Evolutionary conservation across 2,329 filamentous ascomycete species (phyloP), one percentile per base, ranked within the genome.

Genomic region (Diplodia mutila): DNA sequence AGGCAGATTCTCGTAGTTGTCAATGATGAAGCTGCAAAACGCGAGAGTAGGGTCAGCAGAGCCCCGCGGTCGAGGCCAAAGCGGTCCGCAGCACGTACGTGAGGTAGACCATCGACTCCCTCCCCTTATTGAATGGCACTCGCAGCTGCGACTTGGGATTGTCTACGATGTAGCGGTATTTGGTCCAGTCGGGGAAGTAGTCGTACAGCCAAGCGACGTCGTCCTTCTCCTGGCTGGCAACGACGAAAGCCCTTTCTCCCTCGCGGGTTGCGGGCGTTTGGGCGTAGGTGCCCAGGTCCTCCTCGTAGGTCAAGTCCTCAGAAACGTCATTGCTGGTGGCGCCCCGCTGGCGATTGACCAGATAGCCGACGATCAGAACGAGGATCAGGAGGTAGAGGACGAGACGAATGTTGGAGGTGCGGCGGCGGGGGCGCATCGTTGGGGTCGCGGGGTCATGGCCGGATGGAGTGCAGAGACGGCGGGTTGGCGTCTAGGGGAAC

Each of bases 21-120:
- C 77, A 66, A 80, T 79, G 25, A 82, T 81, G 69, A 78, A 81
- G 23, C 80, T 81, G 39, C 27, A 14, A 3, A 16, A n/a, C 9
- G 18, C 32, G 6, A 14, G 18, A 12, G 27, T 16, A 51, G 14
- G 25, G 59, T 63, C 29, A 63, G 59, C 59, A 14, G 11, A n/a
- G 25, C 29, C 37, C 18, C 14, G 27, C 21, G 29, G 27, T 6
- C 11, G 27, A 18, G 11, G 23, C 4, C 39, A 53, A 29, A 53
- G 11, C 27, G 2, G 32, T 21, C 16, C 23, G 25, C 39, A 14
- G 7, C 32, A 67, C 78, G 68, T 73, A 83, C 79, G 80, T 84
- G 63, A 85, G 69, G 70, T 83, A 84, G 1, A 81, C 82, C 82
- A 84, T 84, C 23, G 78, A 80, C 70, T 85, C 83, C 48, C 81